Base-by-base conservation (phyloP, 2,329 filamentous ascomycete species). In the Truncatella angustata region DNA sequence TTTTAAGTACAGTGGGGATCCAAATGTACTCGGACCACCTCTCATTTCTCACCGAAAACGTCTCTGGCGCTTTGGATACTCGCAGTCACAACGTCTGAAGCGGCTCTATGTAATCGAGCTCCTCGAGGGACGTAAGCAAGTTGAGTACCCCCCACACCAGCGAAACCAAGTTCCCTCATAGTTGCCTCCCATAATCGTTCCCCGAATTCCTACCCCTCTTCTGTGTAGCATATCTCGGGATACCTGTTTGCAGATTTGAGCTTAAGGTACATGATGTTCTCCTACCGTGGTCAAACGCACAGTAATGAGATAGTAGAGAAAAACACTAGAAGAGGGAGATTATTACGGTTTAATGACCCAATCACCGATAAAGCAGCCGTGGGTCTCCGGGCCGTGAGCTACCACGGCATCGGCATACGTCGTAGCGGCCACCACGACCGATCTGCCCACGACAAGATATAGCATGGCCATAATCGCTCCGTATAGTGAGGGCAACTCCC, bases 311-410 rank as follows among this genome's bases (percentile, higher is more conserved):
- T 23, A 28, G 3, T 5, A n/a, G n/a, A 4, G 21, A 14, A 18
- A 12, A 18, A 9, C 12, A 28, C 20, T 4, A n/a, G 6, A 20
- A 24, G 11, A 23, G 12, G 32, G 18, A 21, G 16, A 37, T 4
- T 16, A n/a, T 49, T 40, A 49, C 46, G 46, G 46, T 23, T 32
- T 23, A 5, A 49, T 30, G 9, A 14, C 24, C 32, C 46, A 49
- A 10, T 49, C 46, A 14, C 20, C 28, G 35, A 49, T 14, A 11
- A 37, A 49, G 9, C 16, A 12, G 5, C 46, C 46, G 16, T 49
- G 46, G 18, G n/a, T 26, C 35, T 49, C 46, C 14, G 5, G 12
- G 1, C 46, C 46, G 11, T 18, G 16, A 2, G 2, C 21, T 12
- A 49, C 32, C 11, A 28, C n/a, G 4, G 46, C 46, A 16, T 49